Evolutionary conservation across 2,329 filamentous ascomycete species (phyloP).

Genomic region (Botrytis elliptica): DNA sequence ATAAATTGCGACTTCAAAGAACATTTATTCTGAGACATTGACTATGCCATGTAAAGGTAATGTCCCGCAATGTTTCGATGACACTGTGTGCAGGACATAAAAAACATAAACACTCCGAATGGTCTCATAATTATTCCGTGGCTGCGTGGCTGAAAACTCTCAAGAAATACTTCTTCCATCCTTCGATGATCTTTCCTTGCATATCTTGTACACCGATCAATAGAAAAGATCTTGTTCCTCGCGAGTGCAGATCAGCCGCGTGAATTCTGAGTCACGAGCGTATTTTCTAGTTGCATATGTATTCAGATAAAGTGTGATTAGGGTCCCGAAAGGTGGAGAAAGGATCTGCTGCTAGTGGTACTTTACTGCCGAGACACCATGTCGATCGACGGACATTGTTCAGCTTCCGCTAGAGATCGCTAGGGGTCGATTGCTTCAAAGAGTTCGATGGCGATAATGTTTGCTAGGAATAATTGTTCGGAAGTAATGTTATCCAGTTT

Average conservation of each 20-base stretch:
- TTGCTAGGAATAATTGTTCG: neutral
- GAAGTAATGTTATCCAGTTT: neutral
- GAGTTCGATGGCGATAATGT: neutral
- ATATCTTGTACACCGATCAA: neutral
- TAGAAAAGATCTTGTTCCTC: neutral
- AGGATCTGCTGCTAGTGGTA: neutral
- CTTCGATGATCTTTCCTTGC: slow-evolving; percentile 6
- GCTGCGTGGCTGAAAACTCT: slow-evolving; percentile 1
- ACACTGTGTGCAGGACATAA: neutral
- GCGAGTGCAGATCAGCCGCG: neutral
- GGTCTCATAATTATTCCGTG: neutral
- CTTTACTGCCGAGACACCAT: slow-evolving; percentile 4
- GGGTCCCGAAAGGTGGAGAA: neutral
- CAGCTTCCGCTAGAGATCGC: neutral
- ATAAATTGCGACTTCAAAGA: neutral
- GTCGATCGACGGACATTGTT: neutral
- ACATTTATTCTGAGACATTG: neutral
- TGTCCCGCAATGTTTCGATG: neutral
- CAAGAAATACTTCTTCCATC: neutral
- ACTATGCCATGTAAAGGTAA: neutral
- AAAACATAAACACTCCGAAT: neutral
- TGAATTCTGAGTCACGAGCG: neutral
- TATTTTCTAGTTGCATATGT: slow-evolving; percentile 17
- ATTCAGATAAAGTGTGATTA: neutral
- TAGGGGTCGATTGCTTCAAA: neutral